Evolutionary conservation across 2,329 filamentous ascomycete genomes (phyloP).

Genomic region (Cladosporium sp.): DNA sequence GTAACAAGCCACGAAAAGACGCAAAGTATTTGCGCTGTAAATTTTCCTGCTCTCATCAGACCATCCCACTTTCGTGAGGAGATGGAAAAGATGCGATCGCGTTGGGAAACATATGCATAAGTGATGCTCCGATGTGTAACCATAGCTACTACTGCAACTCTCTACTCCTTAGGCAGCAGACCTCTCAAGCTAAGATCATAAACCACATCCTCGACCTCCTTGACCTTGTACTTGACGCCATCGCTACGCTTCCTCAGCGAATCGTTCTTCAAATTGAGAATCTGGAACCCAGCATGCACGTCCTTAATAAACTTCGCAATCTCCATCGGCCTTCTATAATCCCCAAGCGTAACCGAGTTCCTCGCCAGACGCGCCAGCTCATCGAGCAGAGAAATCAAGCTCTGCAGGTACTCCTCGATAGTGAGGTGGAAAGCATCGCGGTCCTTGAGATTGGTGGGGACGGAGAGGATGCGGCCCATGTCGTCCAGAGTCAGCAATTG

Average conservation of each 20-base stretch:
- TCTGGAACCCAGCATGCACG: constrained; percentile 90
- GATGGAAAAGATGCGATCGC: too few relatives aligned
- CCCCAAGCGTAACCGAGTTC: constrained; percentile 89
- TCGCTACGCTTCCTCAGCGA: constrained; percentile 81
- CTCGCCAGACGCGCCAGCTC: constrained; percentile 87
- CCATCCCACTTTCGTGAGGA: too few relatives aligned
- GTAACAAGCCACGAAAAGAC: constrained; percentile 5
- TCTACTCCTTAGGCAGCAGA: constrained; percentile 40
- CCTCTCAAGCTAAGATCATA: constrained; percentile 90
- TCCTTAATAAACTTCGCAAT: constrained; percentile 95
- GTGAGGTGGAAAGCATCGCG: constrained; percentile 86
- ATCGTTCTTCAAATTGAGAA: constrained; percentile 97
- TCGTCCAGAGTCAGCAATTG: constrained; percentile 83
- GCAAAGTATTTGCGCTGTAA: background rate
- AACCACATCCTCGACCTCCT: constrained; percentile 96
- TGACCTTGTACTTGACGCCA: constrained; percentile 94
- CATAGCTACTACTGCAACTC: too few relatives aligned
- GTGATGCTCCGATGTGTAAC: too few relatives aligned
- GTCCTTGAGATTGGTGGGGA: constrained; percentile 87
- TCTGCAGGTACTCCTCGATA: constrained; percentile 93
- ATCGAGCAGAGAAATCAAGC: constrained; percentile 80
- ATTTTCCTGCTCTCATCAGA: background rate
- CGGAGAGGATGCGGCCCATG: constrained; percentile 75
- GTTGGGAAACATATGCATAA: too few relatives aligned
- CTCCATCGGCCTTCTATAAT: constrained; percentile 77